Evolutionary conservation across 345 rosid genomes (phyloP).

Genomic region (Mallotus nudiflorus): DNA sequence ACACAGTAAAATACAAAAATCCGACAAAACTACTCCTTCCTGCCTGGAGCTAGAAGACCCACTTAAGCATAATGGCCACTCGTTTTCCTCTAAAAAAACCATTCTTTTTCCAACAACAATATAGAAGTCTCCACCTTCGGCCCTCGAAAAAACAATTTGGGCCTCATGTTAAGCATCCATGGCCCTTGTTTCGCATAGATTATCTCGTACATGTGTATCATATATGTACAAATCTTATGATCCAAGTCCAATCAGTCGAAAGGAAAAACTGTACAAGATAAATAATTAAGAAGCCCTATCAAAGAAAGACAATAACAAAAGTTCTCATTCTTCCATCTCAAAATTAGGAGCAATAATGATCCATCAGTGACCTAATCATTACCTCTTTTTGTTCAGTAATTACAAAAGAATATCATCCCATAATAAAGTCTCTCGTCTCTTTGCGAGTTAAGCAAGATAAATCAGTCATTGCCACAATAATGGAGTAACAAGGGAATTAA

Average conservation of each 20-base stretch:
- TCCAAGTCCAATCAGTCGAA: not conserved
- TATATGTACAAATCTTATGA: not conserved
- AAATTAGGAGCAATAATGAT: not conserved
- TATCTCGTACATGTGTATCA: no score
- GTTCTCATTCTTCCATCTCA: not conserved
- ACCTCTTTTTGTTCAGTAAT: not conserved
- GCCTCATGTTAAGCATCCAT: no score
- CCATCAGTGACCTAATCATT: not conserved
- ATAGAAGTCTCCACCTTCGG: no score
- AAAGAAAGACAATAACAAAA: not conserved
- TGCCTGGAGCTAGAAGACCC: no score
- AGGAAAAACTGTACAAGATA: not conserved
- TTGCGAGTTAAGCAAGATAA: not conserved
- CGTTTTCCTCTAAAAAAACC: no score
- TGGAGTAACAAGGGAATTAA: conserved; percentile 7
- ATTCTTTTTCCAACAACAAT: no score
- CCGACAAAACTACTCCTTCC: no score
- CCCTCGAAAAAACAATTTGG: no score
- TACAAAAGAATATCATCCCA: not conserved
- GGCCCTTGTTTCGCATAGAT: no score
- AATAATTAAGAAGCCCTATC: not conserved
- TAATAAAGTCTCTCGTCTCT: not conserved
- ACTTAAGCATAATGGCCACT: no score
- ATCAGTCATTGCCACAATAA: conserved; percentile 14
- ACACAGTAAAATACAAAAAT: no score